Base-by-base conservation (phyloP, 2,329 filamentous ascomycete species). In the Leptographium wingfieldii region DNA sequence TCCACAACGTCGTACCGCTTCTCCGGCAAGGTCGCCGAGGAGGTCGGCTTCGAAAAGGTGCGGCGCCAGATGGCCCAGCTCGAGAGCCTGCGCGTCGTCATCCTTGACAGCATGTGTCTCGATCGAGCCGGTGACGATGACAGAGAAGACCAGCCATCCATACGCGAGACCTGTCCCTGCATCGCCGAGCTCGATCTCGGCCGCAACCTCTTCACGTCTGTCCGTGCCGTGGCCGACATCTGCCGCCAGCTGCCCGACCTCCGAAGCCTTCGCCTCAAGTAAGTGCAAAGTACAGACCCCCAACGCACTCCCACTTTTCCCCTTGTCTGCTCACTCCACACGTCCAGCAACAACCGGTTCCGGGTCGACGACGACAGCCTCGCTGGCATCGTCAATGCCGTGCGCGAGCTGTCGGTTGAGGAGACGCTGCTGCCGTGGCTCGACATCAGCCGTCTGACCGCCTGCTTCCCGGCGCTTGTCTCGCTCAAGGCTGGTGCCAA, bases 11-110 rank as follows among this genome's bases (percentile, higher is more conserved):
- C 55, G 63, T 87, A 95, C 63, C 74, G 78, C 59, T 86, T 78
- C 79, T 95, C 77, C 74, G 88, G 73, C 46, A 97, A 97, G 73
- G 81, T 92, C 22, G 92, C 90, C 5, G 88, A 97, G 73, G 92
- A 97, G 73, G 83, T 97, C 40, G 94, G 94, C 35, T 97, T 97
- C 66, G 91, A 95, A 66, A 96, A 96, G 77, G 90, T 96, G 65
- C 83, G 87, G 52, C 81, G 81, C 65, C 84, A 92, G 72, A 85
- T 95, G 68, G 87, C 91, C 66, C 78, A 87, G 68, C 77, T 97
- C 38, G 77, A 86, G 59, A 88, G 94, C 67, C 79, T 97, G 62
- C 86, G 81, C 65, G 85, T 92, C 59, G 85, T 95, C 56, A 83
- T 97, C 48, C 77, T 99, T 9, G 92, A 97, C 73, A 85, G 87